Conservation (phyloP, 805 yeast genomes). For the Kodamaea leandrae region DNA sequence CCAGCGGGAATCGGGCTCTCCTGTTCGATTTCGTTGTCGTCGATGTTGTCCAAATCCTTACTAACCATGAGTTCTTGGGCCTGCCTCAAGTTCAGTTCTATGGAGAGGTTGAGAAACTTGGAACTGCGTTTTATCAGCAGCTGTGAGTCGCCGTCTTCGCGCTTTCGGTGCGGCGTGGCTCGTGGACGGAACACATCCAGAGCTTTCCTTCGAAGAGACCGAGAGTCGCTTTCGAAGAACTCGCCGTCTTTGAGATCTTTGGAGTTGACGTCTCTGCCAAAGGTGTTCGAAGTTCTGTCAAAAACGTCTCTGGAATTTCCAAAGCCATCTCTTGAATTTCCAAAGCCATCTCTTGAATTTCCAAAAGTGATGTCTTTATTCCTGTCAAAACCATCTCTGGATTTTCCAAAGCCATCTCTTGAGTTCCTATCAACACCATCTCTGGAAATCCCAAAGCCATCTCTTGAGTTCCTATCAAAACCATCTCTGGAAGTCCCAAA, state of each 20-base stretch:
- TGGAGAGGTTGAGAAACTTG: conserved; percentile 40
- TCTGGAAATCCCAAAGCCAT: too few relatives aligned
- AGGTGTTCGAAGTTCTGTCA: too few relatives aligned
- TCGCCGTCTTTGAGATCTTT: conserved; percentile 3
- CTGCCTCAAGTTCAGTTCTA: conserved; percentile 25
- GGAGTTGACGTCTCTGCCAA: neutral
- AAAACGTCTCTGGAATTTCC: too few relatives aligned
- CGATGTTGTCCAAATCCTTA: conserved; percentile 23
- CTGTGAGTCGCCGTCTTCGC: conserved; percentile 13
- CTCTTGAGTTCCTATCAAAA: too few relatives aligned
- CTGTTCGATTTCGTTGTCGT: conserved; percentile 26
- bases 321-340: neutral
- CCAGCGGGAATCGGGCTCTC: conserved; percentile 11
- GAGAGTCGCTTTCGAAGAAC: conserved; percentile 8
- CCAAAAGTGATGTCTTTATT: too few relatives aligned
- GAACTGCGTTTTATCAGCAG: conserved; percentile 40
- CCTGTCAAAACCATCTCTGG: too few relatives aligned
- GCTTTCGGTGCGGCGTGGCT: neutral
- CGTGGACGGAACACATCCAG: neutral
- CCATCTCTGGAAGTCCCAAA: too few relatives aligned
- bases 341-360: neutral
- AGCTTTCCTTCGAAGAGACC: neutral
- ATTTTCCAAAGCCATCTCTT: too few relatives aligned
- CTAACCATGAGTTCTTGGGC: conserved; percentile 3
- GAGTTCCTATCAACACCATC: too few relatives aligned